These are phyloP conservation scores for Usnea hakonensis DNA, from an alignment of 495 filamentous ascomycete genomes.

Conservation along the genomic window DNA sequence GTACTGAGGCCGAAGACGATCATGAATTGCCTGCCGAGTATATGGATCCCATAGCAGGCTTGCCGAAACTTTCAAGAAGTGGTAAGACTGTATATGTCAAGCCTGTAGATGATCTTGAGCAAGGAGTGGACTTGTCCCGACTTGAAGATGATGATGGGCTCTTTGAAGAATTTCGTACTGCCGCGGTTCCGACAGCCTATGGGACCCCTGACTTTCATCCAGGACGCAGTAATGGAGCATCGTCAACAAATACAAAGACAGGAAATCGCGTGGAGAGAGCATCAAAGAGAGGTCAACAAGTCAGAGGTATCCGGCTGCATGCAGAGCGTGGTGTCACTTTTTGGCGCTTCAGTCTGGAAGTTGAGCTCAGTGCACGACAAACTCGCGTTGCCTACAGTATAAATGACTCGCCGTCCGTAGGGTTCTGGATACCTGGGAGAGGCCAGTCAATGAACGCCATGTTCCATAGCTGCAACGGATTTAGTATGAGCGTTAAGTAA, in stretches of 20 bases:
- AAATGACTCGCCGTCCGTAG: slow-evolving; percentile 79
- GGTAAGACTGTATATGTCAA: slow-evolving; percentile 76
- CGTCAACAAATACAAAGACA: slow-evolving; percentile 23
- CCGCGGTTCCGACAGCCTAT: slow-evolving; percentile 38
- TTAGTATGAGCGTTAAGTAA: slow-evolving; percentile 67
- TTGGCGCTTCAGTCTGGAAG: slow-evolving; percentile 91
- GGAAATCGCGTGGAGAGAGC: slow-evolving; percentile 58
- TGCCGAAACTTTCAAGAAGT: slow-evolving; percentile 72
- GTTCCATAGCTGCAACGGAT: slow-evolving; percentile 97
- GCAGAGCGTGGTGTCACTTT: slow-evolving; percentile 84
- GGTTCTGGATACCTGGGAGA: slow-evolving; percentile 88
- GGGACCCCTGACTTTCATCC: slow-evolving; percentile 33
- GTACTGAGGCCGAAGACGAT: slow-evolving; percentile 54
- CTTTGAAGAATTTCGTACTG: slow-evolving; percentile 50
- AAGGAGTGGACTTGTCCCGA: slow-evolving; percentile 62
- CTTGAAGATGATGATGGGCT: slow-evolving; percentile 74
- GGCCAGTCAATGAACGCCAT: slow-evolving; percentile 94
- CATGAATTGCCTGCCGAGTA: slow-evolving; percentile 66
- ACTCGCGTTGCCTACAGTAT: slow-evolving; percentile 90
- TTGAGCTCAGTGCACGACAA: slow-evolving; percentile 70
- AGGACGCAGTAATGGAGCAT: slow-evolving; percentile 37
- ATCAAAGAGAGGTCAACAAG: slow-evolving; percentile 64
- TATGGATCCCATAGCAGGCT: slow-evolving; percentile 79
- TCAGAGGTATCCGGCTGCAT: slow-evolving; percentile 74
- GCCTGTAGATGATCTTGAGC: slow-evolving; percentile 72